Evolutionary conservation across 495 filamentous ascomycete species (phyloP).

Genomic region (Amorphotheca resinae): DNA sequence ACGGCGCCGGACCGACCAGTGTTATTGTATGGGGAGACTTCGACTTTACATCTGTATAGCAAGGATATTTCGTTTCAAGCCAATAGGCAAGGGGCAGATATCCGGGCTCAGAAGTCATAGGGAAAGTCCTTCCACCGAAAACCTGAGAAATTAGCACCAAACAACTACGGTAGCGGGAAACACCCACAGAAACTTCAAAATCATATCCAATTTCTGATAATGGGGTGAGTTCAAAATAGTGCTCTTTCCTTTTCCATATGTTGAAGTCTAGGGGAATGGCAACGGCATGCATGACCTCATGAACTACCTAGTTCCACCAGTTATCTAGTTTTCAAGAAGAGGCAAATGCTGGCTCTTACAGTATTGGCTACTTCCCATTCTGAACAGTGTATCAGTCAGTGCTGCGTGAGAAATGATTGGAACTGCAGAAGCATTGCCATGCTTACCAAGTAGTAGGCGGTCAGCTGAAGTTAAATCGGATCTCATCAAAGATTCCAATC

Average conservation of each 20-base stretch:
- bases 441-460: background rate
- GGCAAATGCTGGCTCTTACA: constrained; percentile 4
- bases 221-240: constrained; percentile 4
- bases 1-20: background rate
- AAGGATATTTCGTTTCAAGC: too few relatives aligned
- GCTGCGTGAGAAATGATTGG: too few relatives aligned
- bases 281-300: constrained; percentile 11
- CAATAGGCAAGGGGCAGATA: too few relatives aligned
- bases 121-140: background rate
- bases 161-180: background rate
- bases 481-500: constrained; percentile 1
- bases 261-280: background rate
- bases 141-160: background rate
- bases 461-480: constrained; percentile 6
- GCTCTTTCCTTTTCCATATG: background rate
- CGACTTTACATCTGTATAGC: too few relatives aligned
- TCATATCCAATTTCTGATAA: constrained; percentile 5
- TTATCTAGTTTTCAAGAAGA: background rate
- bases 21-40: too few relatives aligned
- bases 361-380: constrained; percentile 6
- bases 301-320: constrained; percentile 1
- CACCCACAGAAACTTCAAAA: constrained; percentile 6
- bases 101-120: background rate
- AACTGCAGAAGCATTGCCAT: too few relatives aligned
- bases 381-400: background rate